Percentiles rank a stretch among this genome's conserved stretches.
These are phyloP conservation scores for Penicillium aurantiogriseum DNA, from an alignment of 2,329 filamentous ascomycete species.

Conservation along the genomic window DNA sequence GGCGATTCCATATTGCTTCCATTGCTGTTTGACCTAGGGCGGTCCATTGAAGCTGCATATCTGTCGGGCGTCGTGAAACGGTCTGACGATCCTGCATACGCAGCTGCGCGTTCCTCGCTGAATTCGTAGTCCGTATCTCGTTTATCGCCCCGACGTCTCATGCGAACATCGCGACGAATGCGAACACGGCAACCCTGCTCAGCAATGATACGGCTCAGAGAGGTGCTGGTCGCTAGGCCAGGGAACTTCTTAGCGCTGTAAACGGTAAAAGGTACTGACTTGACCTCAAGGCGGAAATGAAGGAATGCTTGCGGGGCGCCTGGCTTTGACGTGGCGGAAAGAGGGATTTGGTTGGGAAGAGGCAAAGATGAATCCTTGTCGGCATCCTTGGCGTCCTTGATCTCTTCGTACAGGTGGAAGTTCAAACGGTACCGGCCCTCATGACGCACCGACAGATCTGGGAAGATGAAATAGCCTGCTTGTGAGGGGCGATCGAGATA, in stretches of 20 bases:
- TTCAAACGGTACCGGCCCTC: conserved; percentile 89
- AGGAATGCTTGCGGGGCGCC: conserved; percentile 59
- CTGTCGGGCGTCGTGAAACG: conserved; percentile 52
- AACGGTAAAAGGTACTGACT: conserved; percentile 81
- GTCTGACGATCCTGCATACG: conserved; percentile 46
- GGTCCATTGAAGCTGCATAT: conserved; percentile 50
- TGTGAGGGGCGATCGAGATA: conserved; percentile 82
- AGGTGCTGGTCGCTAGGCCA: conserved; percentile 83
- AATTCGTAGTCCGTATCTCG: conserved; percentile 66
- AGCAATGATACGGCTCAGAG: conserved; percentile 82
- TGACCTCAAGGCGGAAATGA: conserved; percentile 84
- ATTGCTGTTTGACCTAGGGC: conserved; percentile 61
- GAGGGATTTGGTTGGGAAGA: conserved; percentile 35
- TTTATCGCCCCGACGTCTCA: conserved; percentile 80
- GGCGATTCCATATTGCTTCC: conserved; percentile 51
- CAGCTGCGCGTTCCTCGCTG: conserved; percentile 50
- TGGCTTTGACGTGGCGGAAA: conserved; percentile 37
- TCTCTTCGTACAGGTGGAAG: conserved; percentile 91
- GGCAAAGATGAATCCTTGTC: conserved; percentile 53
- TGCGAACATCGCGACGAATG: conserved; percentile 88
- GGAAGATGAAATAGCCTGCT: conserved; percentile 94
- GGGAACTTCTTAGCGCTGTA: conserved; percentile 99
- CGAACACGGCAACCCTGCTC: conserved; percentile 96
- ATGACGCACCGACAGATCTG: conserved; percentile 91
- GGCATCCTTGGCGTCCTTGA: conserved; percentile 78